Conservation (phyloP, 768 basidiomycete species). For the Kwoniella dejecticola region DNA sequence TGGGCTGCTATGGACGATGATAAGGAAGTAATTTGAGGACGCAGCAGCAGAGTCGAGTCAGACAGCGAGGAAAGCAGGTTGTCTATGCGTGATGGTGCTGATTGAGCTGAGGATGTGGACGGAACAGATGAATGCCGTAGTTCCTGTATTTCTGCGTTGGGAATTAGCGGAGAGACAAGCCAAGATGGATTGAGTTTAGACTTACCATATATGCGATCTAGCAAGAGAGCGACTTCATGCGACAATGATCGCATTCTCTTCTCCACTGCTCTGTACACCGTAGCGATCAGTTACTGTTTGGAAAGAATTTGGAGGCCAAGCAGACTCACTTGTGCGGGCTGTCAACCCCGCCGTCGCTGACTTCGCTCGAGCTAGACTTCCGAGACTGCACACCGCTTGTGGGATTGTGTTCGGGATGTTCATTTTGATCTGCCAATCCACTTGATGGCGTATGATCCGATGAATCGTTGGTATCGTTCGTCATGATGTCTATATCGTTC, state of each 20-base stretch:
- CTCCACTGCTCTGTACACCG: slow-evolving; percentile 1
- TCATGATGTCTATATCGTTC: slow-evolving; percentile 6
- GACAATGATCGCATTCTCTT: slow-evolving; percentile 10
- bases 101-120: slow-evolving; percentile 49
- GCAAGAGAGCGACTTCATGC: slow-evolving; percentile 11
- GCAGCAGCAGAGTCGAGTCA: slow-evolving; percentile 71
- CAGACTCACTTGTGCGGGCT: background rate
- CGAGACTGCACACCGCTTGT: background rate
- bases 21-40: slow-evolving; percentile 25
- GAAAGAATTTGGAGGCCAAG: background rate
- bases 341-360: background rate
- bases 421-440: no score
- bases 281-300: background rate
- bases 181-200: background rate
- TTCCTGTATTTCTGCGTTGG: slow-evolving; percentile 77
- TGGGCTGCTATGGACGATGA: slow-evolving; percentile 53
- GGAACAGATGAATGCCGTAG: slow-evolving; percentile 73
- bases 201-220: slow-evolving; percentile 39
- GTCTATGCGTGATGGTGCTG: slow-evolving; percentile 59
- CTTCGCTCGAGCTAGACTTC: background rate
- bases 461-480: no score
- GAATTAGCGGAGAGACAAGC: background rate
- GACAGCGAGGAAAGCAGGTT: slow-evolving; percentile 76
- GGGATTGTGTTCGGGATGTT: no score
- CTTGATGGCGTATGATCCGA: background rate